Conservation (phyloP, 805 yeast genomes). For the Ogataea philodendri region DNA sequence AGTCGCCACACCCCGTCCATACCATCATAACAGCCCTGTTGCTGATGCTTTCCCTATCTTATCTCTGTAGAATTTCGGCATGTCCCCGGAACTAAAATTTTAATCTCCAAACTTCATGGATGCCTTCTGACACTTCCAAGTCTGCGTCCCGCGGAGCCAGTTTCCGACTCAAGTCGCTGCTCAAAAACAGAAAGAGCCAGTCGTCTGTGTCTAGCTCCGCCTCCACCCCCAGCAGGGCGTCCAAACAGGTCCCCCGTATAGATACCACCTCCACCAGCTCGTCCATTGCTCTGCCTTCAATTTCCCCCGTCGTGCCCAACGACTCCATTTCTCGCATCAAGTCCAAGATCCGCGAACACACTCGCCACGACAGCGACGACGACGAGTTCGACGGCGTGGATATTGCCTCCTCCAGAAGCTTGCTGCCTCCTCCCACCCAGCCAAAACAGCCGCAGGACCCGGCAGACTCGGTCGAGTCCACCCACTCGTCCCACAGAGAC, state of each 20-base stretch:
- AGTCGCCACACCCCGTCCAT: no score
- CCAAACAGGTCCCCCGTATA: constrained; percentile 4
- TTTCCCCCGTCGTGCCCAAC: constrained; percentile 9
- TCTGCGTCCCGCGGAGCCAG: constrained; percentile 12
- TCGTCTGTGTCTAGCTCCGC: constrained; percentile 13
- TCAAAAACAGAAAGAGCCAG: constrained; percentile 12
- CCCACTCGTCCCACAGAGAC: not conserved
- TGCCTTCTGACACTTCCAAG: constrained; percentile 11
- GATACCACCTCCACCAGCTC: constrained; percentile 4
- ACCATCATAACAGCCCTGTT: no score
- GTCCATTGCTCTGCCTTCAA: constrained; percentile 10
- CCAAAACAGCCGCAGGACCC: no score
- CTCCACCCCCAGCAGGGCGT: constrained; percentile 4
- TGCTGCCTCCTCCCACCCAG: no score
- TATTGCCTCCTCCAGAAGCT: constrained; percentile 1
- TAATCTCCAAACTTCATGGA: constrained; percentile 1
- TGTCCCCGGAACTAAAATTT: not conserved
- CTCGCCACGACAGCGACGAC: constrained; percentile 1
- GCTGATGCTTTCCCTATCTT: no score
- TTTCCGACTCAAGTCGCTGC: constrained; percentile 13
- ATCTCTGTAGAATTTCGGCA: not conserved
- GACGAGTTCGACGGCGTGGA: constrained; percentile 10
- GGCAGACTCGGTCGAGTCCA: no score
- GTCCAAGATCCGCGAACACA: constrained; percentile 1
- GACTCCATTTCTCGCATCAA: constrained; percentile 5